Conservation (phyloP, 2,329 filamentous ascomycete genomes). For the Cladosporium sp. region DNA sequence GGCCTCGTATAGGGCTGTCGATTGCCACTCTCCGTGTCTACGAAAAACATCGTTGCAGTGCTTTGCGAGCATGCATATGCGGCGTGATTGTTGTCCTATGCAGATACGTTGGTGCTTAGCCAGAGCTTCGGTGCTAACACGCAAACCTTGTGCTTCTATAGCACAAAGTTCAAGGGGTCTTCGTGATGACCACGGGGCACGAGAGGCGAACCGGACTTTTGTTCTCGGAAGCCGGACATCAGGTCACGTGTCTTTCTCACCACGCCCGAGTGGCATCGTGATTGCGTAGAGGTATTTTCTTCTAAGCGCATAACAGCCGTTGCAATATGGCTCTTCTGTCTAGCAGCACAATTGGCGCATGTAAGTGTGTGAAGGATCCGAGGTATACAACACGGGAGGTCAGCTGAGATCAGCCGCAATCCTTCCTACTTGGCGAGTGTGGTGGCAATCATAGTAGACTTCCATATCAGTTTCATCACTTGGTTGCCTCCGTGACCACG, state of each 20-base stretch:
- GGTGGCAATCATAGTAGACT: background rate
- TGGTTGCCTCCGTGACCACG: too few relatives aligned
- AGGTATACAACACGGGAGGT: background rate
- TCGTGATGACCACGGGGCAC: background rate
- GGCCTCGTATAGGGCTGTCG: background rate
- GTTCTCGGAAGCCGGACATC: background rate
- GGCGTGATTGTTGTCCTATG: too few relatives aligned
- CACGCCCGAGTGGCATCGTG: too few relatives aligned
- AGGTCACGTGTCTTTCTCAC: background rate
- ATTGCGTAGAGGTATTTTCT: too few relatives aligned
- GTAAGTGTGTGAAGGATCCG: background rate
- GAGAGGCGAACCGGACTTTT: background rate
- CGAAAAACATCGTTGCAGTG: too few relatives aligned
- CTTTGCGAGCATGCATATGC: too few relatives aligned
- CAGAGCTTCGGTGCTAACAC: background rate
- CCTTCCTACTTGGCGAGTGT: background rate
- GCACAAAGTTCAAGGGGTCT: background rate
- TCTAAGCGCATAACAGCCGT: too few relatives aligned
- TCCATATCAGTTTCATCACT: background rate
- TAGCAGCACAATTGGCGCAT: too few relatives aligned
- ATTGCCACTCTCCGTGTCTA: background rate
- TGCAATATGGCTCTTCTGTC: too few relatives aligned
- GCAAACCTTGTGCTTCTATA: background rate
- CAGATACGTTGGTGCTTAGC: too few relatives aligned
- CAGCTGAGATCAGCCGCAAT: slow-evolving; percentile 5